Evolutionary conservation across 345 rosid genomes (phyloP).

Genomic region (Psidium friedrichsthalianum): DNA sequence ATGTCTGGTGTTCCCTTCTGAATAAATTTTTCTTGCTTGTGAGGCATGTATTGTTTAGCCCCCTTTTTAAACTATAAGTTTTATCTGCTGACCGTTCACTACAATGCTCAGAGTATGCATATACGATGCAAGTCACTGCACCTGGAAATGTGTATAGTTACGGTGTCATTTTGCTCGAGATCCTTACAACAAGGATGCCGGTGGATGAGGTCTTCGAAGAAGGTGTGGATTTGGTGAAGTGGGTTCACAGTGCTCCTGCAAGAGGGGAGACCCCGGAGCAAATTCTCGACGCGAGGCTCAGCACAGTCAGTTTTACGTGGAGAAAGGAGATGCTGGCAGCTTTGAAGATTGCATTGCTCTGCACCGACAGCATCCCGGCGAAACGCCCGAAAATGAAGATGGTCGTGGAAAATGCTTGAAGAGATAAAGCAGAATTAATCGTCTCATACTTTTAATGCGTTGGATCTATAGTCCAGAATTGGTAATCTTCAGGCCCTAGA

Average conservation of each 20-base stretch:
- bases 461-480: not conserved
- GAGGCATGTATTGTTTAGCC: not conserved
- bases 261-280: slow-evolving; percentile 78
- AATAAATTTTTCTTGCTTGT: not conserved
- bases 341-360: slow-evolving; percentile 73
- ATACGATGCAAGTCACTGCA: slow-evolving; percentile 89
- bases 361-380: slow-evolving; percentile 67
- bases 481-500: not conserved
- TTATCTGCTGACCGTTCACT: not conserved
- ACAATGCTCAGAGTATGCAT: slow-evolving; percentile 64
- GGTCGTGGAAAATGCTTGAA: slow-evolving; percentile 77
- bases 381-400: slow-evolving; percentile 89
- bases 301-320: slow-evolving; percentile 79
- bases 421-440: slow-evolving; percentile 54
- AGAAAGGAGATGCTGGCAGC: slow-evolving; percentile 97
- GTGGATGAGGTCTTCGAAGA: slow-evolving; percentile 93
- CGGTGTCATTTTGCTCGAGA: slow-evolving; percentile 90
- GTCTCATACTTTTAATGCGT: not conserved
- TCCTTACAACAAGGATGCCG: slow-evolving; percentile 69
- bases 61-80: not conserved
- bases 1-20: not conserved
- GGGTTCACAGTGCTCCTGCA: slow-evolving; percentile 80
- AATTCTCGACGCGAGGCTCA: slow-evolving; percentile 74
- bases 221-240: slow-evolving; percentile 78
- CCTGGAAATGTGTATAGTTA: slow-evolving; percentile 93